Conservation (phyloP, 2,329 filamentous ascomycete genomes). For the Cladosporium austrohemisphaericum region DNA sequence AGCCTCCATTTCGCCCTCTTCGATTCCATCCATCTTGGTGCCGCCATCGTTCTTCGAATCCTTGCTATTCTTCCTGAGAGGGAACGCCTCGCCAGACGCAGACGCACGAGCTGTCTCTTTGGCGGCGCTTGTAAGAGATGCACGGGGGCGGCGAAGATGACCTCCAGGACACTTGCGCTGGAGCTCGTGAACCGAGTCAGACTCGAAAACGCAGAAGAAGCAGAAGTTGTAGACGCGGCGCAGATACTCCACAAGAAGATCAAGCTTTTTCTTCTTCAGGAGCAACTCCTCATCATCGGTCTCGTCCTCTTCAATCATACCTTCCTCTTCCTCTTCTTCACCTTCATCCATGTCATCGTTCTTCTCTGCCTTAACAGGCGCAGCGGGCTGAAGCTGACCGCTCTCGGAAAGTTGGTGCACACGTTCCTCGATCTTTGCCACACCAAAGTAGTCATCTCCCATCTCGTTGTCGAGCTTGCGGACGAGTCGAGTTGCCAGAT, state of each 20-base stretch:
- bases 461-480: slow-evolving; percentile 82
- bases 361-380: slow-evolving; percentile 51
- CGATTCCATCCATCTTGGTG: slow-evolving; percentile 50
- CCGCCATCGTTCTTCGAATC: slow-evolving; percentile 54
- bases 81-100: slow-evolving; percentile 77
- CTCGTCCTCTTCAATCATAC: slow-evolving; percentile 45
- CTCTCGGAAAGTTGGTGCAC: slow-evolving; percentile 76
- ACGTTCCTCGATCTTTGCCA: slow-evolving; percentile 76
- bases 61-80: slow-evolving; percentile 54
- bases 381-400: slow-evolving; percentile 69
- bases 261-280: slow-evolving; percentile 92
- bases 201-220: slow-evolving; percentile 99
- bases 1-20: slow-evolving; percentile 33
- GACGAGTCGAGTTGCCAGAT: slow-evolving; percentile 76
- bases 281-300: slow-evolving; percentile 85
- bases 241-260: slow-evolving; percentile 92
- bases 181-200: slow-evolving; percentile 93
- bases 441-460: slow-evolving; percentile 71
- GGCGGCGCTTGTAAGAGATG: slow-evolving; percentile 76
- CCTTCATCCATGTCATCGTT: slow-evolving; percentile 60
- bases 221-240: slow-evolving; percentile 97
- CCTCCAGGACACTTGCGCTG: slow-evolving; percentile 94
- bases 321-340: slow-evolving; percentile 72
- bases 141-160: slow-evolving; percentile 87
- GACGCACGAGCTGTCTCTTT: slow-evolving; percentile 84